phyloP scores from a whole-genome alignment of 805 yeast species.

The Ogataea paraovalis region DNA sequence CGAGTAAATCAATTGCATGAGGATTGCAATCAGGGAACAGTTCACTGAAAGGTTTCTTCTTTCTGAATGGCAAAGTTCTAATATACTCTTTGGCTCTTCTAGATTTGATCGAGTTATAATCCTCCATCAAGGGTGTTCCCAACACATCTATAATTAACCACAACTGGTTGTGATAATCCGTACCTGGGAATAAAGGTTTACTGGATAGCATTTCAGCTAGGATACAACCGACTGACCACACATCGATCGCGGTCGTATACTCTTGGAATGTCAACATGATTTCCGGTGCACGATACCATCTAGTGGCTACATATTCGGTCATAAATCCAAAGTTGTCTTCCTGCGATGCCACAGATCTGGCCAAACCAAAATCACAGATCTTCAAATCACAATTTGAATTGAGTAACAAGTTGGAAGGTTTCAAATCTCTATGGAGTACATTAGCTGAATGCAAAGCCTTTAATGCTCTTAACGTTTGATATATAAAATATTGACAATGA shows the following conservation, averaged over 20 bases:
- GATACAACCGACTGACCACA: constrained; percentile 97
- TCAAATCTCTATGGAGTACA: constrained; percentile 88
- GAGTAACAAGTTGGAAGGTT: constrained; percentile 81
- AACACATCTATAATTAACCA: constrained; percentile 78
- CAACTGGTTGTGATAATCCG: constrained; percentile 88
- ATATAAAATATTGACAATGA: constrained; percentile 89
- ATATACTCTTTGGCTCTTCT: constrained; percentile 88
- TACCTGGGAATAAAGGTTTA: constrained; percentile 87
- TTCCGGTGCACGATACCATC: constrained; percentile 98
- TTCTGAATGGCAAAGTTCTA: constrained; percentile 67
- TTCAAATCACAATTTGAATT: constrained; percentile 93
- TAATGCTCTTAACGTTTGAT: constrained; percentile 85
- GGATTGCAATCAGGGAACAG: constrained; percentile 56
- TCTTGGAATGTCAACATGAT: constrained; percentile 93
- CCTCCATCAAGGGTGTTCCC: constrained; percentile 85
- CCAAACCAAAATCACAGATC: constrained; percentile 92
- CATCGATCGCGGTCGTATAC: constrained; percentile 91
- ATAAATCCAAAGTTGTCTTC: constrained; percentile 73
- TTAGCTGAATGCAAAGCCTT: constrained; percentile 93
- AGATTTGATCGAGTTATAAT: constrained; percentile 68
- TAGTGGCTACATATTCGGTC: constrained; percentile 97
- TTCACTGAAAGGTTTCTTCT: constrained; percentile 52
- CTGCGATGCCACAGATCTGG: constrained; percentile 58
- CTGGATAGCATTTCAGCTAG: constrained; percentile 86
- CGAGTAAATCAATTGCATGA: constrained; percentile 60